Percentiles rank a stretch among this genome's conserved stretches.
phyloP scores from a whole-genome alignment of 257 asterid species.

The Solanum appendiculatum region DNA sequence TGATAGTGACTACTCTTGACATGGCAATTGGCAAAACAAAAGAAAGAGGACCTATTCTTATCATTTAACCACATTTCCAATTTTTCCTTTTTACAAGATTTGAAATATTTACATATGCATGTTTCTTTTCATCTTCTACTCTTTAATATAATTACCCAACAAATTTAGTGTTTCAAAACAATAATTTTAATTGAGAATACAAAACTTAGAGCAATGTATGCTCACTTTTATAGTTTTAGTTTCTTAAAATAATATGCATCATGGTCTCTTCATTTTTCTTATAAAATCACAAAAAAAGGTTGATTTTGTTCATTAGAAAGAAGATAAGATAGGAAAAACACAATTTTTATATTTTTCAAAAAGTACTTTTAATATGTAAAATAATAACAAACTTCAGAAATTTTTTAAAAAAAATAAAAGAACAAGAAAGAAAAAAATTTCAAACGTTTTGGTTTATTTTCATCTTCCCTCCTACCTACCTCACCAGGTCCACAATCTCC shows the following conservation, averaged over 20 bases:
- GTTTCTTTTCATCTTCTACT: not conserved
- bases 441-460: not conserved
- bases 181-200: not conserved
- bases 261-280: not conserved
- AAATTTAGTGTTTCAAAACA: not conserved
- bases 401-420: no score
- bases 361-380: not conserved
- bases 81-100: not conserved
- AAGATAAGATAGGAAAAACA: not conserved
- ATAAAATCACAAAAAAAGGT: not conserved
- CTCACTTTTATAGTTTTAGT: not conserved
- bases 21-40: conserved; percentile 24
- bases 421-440: no score
- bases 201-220: not conserved
- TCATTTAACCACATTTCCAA: not conserved
- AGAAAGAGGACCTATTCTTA: conserved; percentile 21
- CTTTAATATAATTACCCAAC: not conserved
- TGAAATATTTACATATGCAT: not conserved
- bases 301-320: not conserved
- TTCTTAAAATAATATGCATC: not conserved
- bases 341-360: not conserved
- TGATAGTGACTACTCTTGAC: conserved; percentile 34
- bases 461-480: not conserved
- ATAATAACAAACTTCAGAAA: not conserved
- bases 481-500: not conserved